phyloP scores from a whole-genome alignment of 306 rosid genomes.

The Vicia faba region DNA sequence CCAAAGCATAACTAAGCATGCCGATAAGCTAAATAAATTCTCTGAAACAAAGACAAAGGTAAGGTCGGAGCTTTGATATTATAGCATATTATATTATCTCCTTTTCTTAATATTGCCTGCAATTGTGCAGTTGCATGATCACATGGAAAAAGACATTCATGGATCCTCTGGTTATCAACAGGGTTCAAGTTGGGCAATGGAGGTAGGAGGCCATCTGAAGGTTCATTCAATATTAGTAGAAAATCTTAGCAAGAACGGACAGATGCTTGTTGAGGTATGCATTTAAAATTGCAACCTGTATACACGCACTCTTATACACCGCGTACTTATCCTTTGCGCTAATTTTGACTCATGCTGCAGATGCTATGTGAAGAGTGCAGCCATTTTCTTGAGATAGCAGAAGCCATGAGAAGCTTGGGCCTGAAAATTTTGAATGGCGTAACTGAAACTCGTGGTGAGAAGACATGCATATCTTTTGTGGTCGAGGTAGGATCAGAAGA shows the following conservation, averaged over 20 bases:
- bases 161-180: constrained; percentile 65
- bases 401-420: constrained; percentile 83
- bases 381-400: constrained; percentile 93
- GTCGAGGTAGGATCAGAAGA: constrained; percentile 69
- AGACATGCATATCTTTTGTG: constrained; percentile 82
- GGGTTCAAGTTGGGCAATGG: constrained; percentile 98
- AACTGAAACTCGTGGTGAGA: constrained; percentile 80
- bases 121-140: constrained; percentile 54
- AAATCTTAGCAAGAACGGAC: constrained; percentile 80
- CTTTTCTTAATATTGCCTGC: constrained; percentile 24
- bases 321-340: not conserved
- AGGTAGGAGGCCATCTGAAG: constrained; percentile 91
- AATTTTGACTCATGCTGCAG: constrained; percentile 50
- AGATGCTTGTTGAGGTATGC: constrained; percentile 86
- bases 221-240: constrained; percentile 83
- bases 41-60: constrained; percentile 64
- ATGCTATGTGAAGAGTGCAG: constrained; percentile 91
- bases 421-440: constrained; percentile 73
- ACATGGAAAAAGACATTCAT: constrained; percentile 55
- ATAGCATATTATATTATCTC: constrained; percentile 4
- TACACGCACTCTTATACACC: not conserved
- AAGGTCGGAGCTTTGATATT: not conserved
- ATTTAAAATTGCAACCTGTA: constrained; percentile 8
- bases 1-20: constrained; percentile 84
- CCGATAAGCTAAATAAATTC: constrained; percentile 76